phyloP scores from a whole-genome alignment of 768 basidiomycete genomes.

The Podaxis pistillaris region DNA sequence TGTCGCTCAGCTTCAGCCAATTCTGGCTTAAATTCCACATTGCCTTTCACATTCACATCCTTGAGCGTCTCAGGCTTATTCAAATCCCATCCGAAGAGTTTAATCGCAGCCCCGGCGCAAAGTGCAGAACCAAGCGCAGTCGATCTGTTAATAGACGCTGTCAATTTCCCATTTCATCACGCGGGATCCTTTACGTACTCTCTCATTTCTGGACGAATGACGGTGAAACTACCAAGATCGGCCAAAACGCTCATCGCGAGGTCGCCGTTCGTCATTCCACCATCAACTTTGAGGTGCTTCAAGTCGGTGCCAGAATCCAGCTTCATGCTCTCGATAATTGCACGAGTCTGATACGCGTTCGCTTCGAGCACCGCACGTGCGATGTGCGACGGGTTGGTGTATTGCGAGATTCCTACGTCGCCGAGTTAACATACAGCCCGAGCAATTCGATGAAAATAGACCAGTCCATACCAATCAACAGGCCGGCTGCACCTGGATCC shows the following conservation, averaged over 20 bases:
- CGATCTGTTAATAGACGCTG: constrained; percentile 48
- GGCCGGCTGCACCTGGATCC: constrained; percentile 89
- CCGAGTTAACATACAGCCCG: neutral
- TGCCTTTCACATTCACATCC: constrained; percentile 87
- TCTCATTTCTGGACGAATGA: constrained; percentile 93
- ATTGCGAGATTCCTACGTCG: constrained; percentile 67
- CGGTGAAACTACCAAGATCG: constrained; percentile 88
- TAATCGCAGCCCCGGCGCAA: constrained; percentile 85
- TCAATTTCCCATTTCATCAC: neutral
- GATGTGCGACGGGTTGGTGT: constrained; percentile 90
- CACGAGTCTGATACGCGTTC: constrained; percentile 93
- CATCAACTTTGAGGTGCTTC: constrained; percentile 90
- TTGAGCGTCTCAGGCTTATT: constrained; percentile 75
- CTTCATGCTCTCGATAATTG: constrained; percentile 94
- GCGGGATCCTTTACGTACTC: constrained; percentile 58
- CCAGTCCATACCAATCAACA: constrained; percentile 66
- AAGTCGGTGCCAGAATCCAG: constrained; percentile 80
- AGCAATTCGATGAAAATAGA: neutral
- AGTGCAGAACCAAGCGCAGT: constrained; percentile 96
- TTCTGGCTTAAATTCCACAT: constrained; percentile 61
- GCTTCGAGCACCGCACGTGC: constrained; percentile 95
- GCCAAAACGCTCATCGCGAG: constrained; percentile 84
- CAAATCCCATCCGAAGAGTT: constrained; percentile 92
- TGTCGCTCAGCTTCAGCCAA: constrained; percentile 52
- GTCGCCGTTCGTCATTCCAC: constrained; percentile 97